A percentile compares a stretch with the other conserved stretches of the same genome.
phyloP scores from a whole-genome alignment of 768 basidiomycete genomes.

The Kwoniella dejecticola region DNA sequence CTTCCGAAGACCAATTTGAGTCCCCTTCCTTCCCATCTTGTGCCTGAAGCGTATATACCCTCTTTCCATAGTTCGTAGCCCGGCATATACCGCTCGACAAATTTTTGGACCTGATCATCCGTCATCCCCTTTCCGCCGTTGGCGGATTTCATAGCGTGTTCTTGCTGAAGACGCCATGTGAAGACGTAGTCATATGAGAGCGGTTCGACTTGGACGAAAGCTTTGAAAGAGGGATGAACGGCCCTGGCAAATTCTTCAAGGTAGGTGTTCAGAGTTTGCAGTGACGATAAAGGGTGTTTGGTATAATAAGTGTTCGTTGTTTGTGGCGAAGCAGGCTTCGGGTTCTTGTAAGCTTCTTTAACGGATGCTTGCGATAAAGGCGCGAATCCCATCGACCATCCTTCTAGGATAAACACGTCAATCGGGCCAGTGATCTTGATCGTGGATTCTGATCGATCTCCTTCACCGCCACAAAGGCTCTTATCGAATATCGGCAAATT shows the following conservation, averaged over 20 bases:
- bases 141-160: slow-evolving; percentile 78
- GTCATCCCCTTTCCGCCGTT: slow-evolving; percentile 91
- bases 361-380: slow-evolving; percentile 19
- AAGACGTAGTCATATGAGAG: slow-evolving; percentile 64
- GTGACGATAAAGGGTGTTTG: slow-evolving; percentile 25
- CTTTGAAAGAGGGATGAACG: slow-evolving; percentile 72
- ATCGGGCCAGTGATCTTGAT: slow-evolving; percentile 61
- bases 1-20: slow-evolving; percentile 31
- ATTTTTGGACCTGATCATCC: slow-evolving; percentile 72
- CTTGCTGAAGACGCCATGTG: slow-evolving; percentile 86
- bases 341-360: slow-evolving; percentile 5
- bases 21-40: slow-evolving; percentile 32
- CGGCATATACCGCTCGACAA: slow-evolving; percentile 91
- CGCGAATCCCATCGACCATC: slow-evolving; percentile 81
- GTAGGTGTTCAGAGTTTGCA: slow-evolving; percentile 31
- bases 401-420: slow-evolving; percentile 89
- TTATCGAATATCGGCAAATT: slow-evolving; percentile 74
- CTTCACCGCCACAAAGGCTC: slow-evolving; percentile 74
- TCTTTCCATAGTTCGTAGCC: slow-evolving; percentile 86
- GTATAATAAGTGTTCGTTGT: slow-evolving; percentile 22
- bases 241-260: slow-evolving; percentile 63
- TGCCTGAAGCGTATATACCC: slow-evolving; percentile 57
- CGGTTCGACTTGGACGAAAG: slow-evolving; percentile 71
- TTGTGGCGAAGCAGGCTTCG: slow-evolving; percentile 19
- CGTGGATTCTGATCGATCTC: slow-evolving; percentile 69